Conservation (phyloP, 2,329 filamentous ascomycete species). For the Colletotrichum australisinense region DNA sequence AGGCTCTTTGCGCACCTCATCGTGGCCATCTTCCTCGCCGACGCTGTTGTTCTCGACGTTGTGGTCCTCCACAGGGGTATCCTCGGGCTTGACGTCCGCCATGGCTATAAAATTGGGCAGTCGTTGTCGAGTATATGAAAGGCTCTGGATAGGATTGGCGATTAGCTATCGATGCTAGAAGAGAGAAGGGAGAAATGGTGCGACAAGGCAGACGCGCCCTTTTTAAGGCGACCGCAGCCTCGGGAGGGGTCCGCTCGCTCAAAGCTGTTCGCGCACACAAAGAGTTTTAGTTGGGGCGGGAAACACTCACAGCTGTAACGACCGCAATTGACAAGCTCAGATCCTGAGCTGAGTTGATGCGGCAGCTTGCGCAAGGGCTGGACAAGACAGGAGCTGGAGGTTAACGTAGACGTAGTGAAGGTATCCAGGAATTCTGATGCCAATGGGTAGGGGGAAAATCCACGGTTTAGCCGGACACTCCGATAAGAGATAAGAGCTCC, state of each 20-base stretch:
- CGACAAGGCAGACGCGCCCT: conserved; percentile 19
- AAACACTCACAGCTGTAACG: not conserved
- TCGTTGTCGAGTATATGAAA: not conserved
- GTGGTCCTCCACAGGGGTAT: conserved; percentile 42
- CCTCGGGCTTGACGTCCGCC: conserved; percentile 44
- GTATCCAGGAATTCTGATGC: conserved; percentile 9
- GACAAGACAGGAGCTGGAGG: conserved; percentile 6
- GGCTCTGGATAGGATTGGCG: not conserved
- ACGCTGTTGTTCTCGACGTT: conserved; percentile 44
- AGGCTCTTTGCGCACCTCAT: conserved; percentile 54
- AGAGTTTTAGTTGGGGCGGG: not conserved
- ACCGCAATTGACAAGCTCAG: not conserved
- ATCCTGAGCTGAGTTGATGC: conserved; percentile 14
- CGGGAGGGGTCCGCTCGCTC: conserved; percentile 15
- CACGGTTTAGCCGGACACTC: conserved; percentile 28
- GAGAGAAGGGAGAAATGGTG: not conserved
- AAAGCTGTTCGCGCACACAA: not conserved
- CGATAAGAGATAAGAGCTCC: conserved; percentile 35
- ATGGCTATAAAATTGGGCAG: conserved; percentile 34
- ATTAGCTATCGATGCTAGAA: conserved; percentile 1
- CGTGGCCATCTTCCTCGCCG: conserved; percentile 55
- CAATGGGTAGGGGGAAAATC: conserved; percentile 20
- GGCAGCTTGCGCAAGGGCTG: conserved; percentile 17
- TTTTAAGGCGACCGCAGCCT: conserved; percentile 19
- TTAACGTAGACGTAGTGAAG: conserved; percentile 2